Evolutionary conservation across 2,329 filamentous ascomycete genomes (phyloP), one percentile per base, ranked within the genome.

Genomic region (Aureobasidium sp.): DNA sequence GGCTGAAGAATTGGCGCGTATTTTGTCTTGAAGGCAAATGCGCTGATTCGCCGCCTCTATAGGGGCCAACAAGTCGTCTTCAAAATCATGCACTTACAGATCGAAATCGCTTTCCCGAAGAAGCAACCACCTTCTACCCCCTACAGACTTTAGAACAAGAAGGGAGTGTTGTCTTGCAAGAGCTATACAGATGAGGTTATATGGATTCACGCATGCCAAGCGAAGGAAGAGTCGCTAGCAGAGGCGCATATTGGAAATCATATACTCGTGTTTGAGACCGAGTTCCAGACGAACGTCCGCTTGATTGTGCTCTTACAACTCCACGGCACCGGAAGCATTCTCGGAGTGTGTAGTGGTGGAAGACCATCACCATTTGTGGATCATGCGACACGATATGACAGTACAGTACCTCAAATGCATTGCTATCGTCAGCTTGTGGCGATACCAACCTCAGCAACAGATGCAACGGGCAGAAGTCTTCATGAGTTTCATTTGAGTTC

Each of bases 1-100:
- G 53, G 53, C 53, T 57, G 53, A 45, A n/a, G 29, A 46, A 19
- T 55, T 55, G 51, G 51, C 51, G 51, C n/a, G 25, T 43, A 31
- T 35, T 40, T n/a, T 43, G 37, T 43, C 51, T 25, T 53, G 13
- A n/a, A 19, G 3, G 35, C 25, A 4, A 6, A 46, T n/a, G 43
- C 43, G 43, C 43, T 29, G 43, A 46, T n/a, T 46, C 43, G 43
- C 23, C 23, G 43, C 43, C 23, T 46, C 42, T 45, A 38, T n/a
- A 3, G 17, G 17, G 17, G 37, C 25, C 15, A 46, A 27, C 23
- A 46, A n/a, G 23, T 19, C 25, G 23, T 17, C 43, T 46, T 29
- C 23, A 21, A 8, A 13, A 2, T 31, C 27, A 15, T 49, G 19
- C n/a, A 47, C 45, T 47, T 19, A 19, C 25, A 43, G 21, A 21